Conservation (phyloP, 2,329 filamentous ascomycete genomes). For the Aureobasidium sp. region DNA sequence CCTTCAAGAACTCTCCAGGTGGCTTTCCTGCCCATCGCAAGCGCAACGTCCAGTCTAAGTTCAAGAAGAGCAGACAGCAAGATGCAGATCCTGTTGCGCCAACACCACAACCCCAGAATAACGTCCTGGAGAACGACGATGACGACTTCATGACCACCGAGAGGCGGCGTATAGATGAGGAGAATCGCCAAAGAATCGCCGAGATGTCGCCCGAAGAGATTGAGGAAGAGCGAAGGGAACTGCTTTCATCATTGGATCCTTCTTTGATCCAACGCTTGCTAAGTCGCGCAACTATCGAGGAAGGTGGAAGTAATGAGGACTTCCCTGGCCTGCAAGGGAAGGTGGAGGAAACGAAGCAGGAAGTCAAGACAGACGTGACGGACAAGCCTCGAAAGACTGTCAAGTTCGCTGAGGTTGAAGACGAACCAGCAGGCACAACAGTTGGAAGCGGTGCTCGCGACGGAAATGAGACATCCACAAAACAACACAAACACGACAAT, state of each 20-base stretch:
- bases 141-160: conserved; percentile 29
- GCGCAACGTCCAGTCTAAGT: conserved; percentile 62
- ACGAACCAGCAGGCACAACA: conserved; percentile 17
- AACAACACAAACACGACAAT: neutral
- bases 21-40: conserved; percentile 90
- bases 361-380: neutral
- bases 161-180: conserved; percentile 65
- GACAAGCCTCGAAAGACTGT: conserved; percentile 11
- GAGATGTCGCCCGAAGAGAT: conserved; percentile 79
- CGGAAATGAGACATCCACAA: neutral
- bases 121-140: neutral
- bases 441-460: neutral
- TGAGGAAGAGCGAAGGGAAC: conserved; percentile 66
- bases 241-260: conserved; percentile 68
- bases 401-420: conserved; percentile 3
- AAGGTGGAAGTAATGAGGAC: conserved; percentile 40
- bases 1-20: conserved; percentile 47
- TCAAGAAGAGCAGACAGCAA: conserved; percentile 51
- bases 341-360: neutral
- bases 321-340: conserved; percentile 18
- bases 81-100: neutral
- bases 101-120: neutral
- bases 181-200: conserved; percentile 67
- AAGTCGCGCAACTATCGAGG: conserved; percentile 66
- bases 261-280: conserved; percentile 69